Base-by-base conservation (phyloP, 1,284 basidiomycete species). In the Anthracocystis panici-leucophaei region DNA sequence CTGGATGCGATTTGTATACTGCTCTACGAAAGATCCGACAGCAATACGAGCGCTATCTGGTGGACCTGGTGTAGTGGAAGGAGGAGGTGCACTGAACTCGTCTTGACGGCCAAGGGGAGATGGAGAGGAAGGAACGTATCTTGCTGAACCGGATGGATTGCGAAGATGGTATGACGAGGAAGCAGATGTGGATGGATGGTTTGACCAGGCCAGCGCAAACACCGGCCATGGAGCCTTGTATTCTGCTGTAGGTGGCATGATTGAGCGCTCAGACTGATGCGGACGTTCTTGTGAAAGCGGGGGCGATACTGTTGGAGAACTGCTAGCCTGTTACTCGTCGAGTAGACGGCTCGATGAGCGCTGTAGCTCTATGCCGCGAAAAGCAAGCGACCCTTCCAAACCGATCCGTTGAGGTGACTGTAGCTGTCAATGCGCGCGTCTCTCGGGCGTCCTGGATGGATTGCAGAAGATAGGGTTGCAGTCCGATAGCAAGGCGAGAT, bases 1-100 rank as follows among this genome's bases (percentile, higher is more conserved):
- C 67, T 84, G 84, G 49, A 85, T 81, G 21, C 79, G 69, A 51
- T 85, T 85, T 41, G 77, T 75, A 52, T 80, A 82, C 62, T 84
- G 80, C 45, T 84, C 83, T 9, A 83, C 68, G 50, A 84, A 84
- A 12, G 78, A 81, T 18, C 84, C 83, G 4, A 85, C 72, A 18
- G 84, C 84, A 29, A 85, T 59, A 11, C 83, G 55, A 0, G 81
- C 73, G 21, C 69, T 69, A 23, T 73, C 64, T 44, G 81, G 82
- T 21, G 77, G 65, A 14, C 58, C 64, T 12, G 72, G 54, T 11
- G 67, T 63, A 20, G 54, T 51, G 9, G 65, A 57, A 10, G 69
- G 57, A 18, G 74, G 60, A 35, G 65, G 61, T 0, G 46, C 56
- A 27, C 41, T 51, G n/a, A 65, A 66, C 40, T 70, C 66, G 12